A percentile compares a stretch with the other conserved stretches of the same genome.
These are phyloP conservation scores for Epichloe gansuensis DNA, from an alignment of 2,329 filamentous ascomycete species.

Conservation along the genomic window DNA sequence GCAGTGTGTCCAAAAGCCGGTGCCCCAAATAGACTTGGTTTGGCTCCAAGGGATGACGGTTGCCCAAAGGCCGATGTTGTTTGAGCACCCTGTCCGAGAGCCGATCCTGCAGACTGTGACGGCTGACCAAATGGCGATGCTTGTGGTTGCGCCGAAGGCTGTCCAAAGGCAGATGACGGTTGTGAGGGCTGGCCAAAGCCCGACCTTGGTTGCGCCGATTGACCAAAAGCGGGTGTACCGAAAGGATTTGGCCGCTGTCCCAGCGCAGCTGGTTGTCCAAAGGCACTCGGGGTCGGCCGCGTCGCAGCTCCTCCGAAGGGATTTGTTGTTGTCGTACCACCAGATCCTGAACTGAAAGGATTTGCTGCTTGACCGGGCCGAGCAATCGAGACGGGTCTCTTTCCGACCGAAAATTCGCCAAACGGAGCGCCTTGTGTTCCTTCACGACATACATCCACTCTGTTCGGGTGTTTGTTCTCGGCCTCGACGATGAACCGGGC, in stretches of 20 bases:
- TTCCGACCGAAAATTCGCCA: slow-evolving; percentile 32
- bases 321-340: slow-evolving; percentile 8
- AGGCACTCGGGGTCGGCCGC: slow-evolving; percentile 20
- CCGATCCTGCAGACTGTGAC: slow-evolving; percentile 21
- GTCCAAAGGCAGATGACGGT: slow-evolving; percentile 29
- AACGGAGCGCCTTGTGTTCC: slow-evolving; percentile 31
- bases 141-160: slow-evolving; percentile 18
- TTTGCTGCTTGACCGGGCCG: slow-evolving; percentile 21
- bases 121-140: slow-evolving; percentile 29
- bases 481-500: slow-evolving; percentile 55
- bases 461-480: slow-evolving; percentile 62
- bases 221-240: slow-evolving; percentile 21
- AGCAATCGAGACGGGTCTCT: slow-evolving; percentile 15
- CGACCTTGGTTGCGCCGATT: slow-evolving; percentile 20
- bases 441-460: slow-evolving; percentile 49
- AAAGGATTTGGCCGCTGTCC: slow-evolving; percentile 24
- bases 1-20: slow-evolving; percentile 24
- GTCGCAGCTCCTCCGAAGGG: slow-evolving; percentile 20
- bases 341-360: slow-evolving; percentile 27
- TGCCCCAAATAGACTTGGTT: slow-evolving; percentile 23
- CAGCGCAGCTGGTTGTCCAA: slow-evolving; percentile 24
- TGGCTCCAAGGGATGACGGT: slow-evolving; percentile 22
- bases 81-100: slow-evolving; percentile 32
- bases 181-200: slow-evolving; percentile 15
- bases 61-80: slow-evolving; percentile 27